Evolutionary conservation across 179 eudicot species (phyloP).

Genomic region (Nepenthes alata): DNA sequence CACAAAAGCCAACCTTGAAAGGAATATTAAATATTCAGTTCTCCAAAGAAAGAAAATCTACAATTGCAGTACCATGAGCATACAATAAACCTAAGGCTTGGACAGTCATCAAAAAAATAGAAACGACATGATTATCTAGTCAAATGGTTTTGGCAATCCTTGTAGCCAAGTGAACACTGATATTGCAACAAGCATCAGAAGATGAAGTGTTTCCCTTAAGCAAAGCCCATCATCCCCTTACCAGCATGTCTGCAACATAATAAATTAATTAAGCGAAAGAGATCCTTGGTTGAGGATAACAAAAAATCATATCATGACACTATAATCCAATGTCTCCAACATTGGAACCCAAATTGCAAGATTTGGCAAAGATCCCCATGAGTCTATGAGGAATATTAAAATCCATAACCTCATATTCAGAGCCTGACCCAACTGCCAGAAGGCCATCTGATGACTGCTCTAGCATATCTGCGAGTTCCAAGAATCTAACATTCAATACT

Average conservation of each 20-base stretch:
- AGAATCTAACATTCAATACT: conserved; percentile 50
- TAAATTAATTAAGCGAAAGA: conserved; percentile 41
- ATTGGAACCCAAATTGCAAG: conserved; percentile 25
- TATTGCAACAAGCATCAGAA: conserved; percentile 46
- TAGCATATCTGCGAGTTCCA: conserved; percentile 72
- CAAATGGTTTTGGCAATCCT: conserved; percentile 21
- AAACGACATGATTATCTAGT: conserved; percentile 20
- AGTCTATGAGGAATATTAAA: conserved; percentile 34
- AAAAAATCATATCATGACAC: conserved; percentile 26
- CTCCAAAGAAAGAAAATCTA: conserved; percentile 2
- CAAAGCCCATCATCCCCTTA: conserved; percentile 59
- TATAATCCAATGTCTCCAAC: conserved; percentile 30
- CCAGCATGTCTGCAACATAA: conserved; percentile 76
- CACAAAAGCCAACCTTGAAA: no score
- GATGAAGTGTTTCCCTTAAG: conserved; percentile 48
- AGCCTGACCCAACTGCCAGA: conserved; percentile 58
- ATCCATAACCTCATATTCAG: conserved; percentile 50
- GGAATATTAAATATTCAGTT: no score
- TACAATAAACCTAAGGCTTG: background rate
- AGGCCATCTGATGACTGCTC: conserved; percentile 53
- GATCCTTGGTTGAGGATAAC: conserved; percentile 30
- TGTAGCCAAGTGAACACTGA: conserved; percentile 38
- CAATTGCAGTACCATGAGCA: conserved; percentile 4
- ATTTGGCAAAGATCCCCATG: conserved; percentile 25
- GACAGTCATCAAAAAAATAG: conserved; percentile 8